Base-by-base conservation (phyloP, 2,329 filamentous ascomycete species). In the Zopfia rhizophila region DNA sequence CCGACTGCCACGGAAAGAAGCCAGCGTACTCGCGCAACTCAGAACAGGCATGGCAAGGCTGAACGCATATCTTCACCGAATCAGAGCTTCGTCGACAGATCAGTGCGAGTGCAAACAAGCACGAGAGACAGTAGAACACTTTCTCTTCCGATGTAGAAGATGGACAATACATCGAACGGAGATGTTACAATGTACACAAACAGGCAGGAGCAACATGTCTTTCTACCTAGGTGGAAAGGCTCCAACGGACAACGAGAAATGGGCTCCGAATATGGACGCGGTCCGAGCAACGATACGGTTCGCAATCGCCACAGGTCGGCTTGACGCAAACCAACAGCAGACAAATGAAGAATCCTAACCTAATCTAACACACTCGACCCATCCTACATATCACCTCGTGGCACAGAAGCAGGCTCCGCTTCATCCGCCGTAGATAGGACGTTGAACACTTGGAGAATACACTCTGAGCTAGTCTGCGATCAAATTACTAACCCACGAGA, bases 21-120 rank as follows among this genome's bases (percentile, higher is more conserved):
- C 32, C 14, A 48, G 45, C 27, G 38, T 48, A 11, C 45, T 48
- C 23, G 27, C 45, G 11, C 45, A 48, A 38, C 38, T 48, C 25
- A 43, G 38, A 38, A 48, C 38, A 48, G 45, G 45, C 32, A 48
- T 48, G 28, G 45, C 38, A 43, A 25, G 39, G 33, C 38, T 48
- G 12, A 48, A 48, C 38, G 43, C 38, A 28, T 48, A 48, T 33
- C 45, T 25, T 38, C 17, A 48, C 38, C 27, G 39, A 22, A 48
- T 48, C 14, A 48, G 39, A 48, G 45, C 45, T 3, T 48, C 8
- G 3, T 14, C 17, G 2, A 48, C 25, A 43, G 45, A 48, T 33
- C 38, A 48, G 25, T 48, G 38, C 18, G 38, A 42, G 19, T 43
- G 30, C 22, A 17, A 23, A 36, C 30, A 43, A 23, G 39, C 30